Conservation (phyloP, 345 rosid species). For the Iberis pinnata region DNA sequence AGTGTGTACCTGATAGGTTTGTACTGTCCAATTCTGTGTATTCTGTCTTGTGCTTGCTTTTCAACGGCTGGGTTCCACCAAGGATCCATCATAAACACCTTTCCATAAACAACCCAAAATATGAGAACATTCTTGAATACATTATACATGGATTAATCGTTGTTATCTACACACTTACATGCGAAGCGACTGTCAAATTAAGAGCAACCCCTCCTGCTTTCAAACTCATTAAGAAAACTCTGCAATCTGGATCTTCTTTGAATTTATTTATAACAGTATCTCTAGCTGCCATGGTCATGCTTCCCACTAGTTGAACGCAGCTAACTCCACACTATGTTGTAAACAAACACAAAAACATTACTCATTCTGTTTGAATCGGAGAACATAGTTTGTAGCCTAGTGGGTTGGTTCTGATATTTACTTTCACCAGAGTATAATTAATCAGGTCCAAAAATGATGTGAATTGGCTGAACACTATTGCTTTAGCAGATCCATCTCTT, state of each 20-base stretch:
- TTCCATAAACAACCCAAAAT: neutral
- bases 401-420: conserved; percentile 17
- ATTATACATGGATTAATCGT: neutral
- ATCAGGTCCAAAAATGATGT: conserved; percentile 91
- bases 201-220: conserved; percentile 98
- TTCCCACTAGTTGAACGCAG: conserved; percentile 86
- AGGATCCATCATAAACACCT: conserved; percentile 99
- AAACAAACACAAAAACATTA: conserved; percentile 19
- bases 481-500: conserved; percentile 97
- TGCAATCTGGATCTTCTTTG: conserved; percentile 82
- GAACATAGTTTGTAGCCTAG: neutral
- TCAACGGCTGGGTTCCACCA: conserved; percentile 99
- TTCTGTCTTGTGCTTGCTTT: conserved; percentile 94
- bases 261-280: conserved; percentile 81
- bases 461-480: conserved; percentile 97
- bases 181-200: conserved; percentile 92
- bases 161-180: conserved; percentile 43
- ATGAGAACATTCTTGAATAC: neutral
- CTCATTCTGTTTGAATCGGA: neutral
- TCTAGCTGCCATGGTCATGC: conserved; percentile 73
- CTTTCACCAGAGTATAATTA: conserved; percentile 76
- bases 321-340: conserved; percentile 61
- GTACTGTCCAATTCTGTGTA: conserved; percentile 93
- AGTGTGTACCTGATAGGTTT: conserved; percentile 79
- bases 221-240: conserved; percentile 81